Evolutionary conservation across 345 rosid species (phyloP).

Genomic region (Rhizophora apiculata): DNA sequence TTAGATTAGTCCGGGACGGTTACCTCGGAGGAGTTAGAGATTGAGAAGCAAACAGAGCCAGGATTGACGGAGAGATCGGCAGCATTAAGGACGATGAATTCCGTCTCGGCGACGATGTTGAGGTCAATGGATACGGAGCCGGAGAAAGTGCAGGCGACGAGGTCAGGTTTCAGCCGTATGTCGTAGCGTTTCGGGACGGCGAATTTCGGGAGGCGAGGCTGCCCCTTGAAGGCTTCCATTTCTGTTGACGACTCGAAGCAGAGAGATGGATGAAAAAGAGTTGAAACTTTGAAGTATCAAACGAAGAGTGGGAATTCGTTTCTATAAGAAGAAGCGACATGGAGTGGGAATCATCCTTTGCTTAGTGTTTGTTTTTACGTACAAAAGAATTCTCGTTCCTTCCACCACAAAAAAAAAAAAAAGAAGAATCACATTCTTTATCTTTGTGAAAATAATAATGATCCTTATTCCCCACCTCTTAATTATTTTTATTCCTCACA

Average conservation of each 20-base stretch:
- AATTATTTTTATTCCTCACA: too few species aligned
- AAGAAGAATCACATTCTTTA: too few species aligned
- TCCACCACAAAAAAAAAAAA: too few species aligned
- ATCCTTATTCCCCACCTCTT: too few species aligned
- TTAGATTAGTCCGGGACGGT: not conserved
- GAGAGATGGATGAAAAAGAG: not conserved
- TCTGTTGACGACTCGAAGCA: too few species aligned
- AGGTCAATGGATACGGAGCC: conserved; percentile 62
- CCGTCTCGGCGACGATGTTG: conserved; percentile 52
- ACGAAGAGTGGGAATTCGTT: too few species aligned
- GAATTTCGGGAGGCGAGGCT: conserved; percentile 88
- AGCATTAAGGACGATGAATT: conserved; percentile 84
- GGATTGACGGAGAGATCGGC: conserved; percentile 67
- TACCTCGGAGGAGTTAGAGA: conserved; percentile 52
- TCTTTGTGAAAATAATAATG: too few species aligned
- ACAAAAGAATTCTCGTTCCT: too few species aligned
- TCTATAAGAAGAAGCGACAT: too few species aligned
- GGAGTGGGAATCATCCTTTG: too few species aligned
- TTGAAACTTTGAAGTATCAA: too few species aligned
- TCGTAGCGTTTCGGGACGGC: conserved; percentile 83
- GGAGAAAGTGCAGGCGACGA: conserved; percentile 59
- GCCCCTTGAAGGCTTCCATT: conserved; percentile 46
- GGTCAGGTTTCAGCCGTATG: conserved; percentile 72
- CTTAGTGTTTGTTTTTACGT: too few species aligned
- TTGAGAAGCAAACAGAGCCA: conserved; percentile 50